These are phyloP conservation scores for Pulveroboletus sp. DNA, from an alignment of 1,284 basidiomycete genomes.

Conservation along the genomic window DNA sequence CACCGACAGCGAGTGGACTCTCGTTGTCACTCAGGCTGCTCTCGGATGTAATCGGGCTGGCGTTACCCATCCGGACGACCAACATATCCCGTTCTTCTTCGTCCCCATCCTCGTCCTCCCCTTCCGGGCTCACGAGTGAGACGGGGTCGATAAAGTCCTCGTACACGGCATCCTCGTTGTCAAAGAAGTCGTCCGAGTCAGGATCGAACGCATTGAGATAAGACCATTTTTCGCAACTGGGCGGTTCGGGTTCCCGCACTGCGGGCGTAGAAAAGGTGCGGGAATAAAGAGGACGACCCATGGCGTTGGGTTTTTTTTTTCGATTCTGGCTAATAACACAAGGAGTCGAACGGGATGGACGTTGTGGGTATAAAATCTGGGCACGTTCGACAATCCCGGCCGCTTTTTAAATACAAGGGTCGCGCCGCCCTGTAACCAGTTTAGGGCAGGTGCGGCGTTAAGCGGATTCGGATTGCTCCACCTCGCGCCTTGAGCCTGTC, in stretches of 20 bases:
- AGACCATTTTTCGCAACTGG: slow-evolving; percentile 60
- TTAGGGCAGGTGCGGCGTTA: slow-evolving; percentile 39
- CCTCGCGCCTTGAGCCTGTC: too few relatives aligned
- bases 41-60: slow-evolving; percentile 37
- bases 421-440: slow-evolving; percentile 9
- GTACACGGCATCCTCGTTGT: slow-evolving; percentile 56
- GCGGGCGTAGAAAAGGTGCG: slow-evolving; percentile 44
- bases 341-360: neutral
- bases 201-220: slow-evolving; percentile 71
- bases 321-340: slow-evolving; percentile 40
- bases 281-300: slow-evolving; percentile 73
- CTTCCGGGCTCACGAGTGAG: slow-evolving; percentile 13
- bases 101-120: slow-evolving; percentile 33
- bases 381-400: neutral
- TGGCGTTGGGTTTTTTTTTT: slow-evolving; percentile 40
- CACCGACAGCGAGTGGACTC: slow-evolving; percentile 45
- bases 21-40: slow-evolving; percentile 42
- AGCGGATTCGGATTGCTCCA: slow-evolving; percentile 17
- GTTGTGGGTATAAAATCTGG: slow-evolving; percentile 11
- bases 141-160: slow-evolving; percentile 61
- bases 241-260: slow-evolving; percentile 51
- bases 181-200: slow-evolving; percentile 77
- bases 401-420: slow-evolving; percentile 21
- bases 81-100: slow-evolving; percentile 27
- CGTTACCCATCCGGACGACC: slow-evolving; percentile 31